These are phyloP conservation scores for Xenoacremonium recifei DNA, from an alignment of 2,329 filamentous ascomycete species.

Conservation along the genomic window DNA sequence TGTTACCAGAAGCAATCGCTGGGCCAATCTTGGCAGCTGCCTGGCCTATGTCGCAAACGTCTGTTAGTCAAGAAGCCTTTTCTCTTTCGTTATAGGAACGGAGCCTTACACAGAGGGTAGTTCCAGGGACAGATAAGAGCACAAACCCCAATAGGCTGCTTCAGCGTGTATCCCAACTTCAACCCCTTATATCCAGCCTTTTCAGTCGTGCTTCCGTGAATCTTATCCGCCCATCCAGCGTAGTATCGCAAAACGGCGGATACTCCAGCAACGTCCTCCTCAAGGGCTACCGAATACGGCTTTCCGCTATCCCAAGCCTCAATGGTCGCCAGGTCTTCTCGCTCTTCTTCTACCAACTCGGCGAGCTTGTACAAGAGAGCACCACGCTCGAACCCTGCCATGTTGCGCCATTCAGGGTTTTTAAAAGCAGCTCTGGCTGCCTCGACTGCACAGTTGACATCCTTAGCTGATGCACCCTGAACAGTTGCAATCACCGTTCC, in stretches of 20 bases:
- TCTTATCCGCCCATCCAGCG: slow-evolving; percentile 75
- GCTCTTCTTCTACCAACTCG: slow-evolving; percentile 57
- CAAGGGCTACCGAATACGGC: slow-evolving; percentile 61
- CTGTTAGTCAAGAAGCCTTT: too few relatives aligned
- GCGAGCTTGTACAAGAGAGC: slow-evolving; percentile 68
- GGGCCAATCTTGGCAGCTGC: slow-evolving; percentile 65
- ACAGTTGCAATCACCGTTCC: slow-evolving; percentile 28
- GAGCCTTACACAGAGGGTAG: slow-evolving; percentile 46
- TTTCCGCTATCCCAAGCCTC: slow-evolving; percentile 73
- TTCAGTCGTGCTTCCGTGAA: slow-evolving; percentile 71
- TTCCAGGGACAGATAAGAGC: slow-evolving; percentile 75
- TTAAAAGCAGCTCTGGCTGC: slow-evolving; percentile 65
- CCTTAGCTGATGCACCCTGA: slow-evolving; percentile 26
- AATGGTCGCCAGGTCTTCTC: slow-evolving; percentile 42
- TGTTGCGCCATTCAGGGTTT: slow-evolving; percentile 64
- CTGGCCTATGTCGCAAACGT: too few relatives aligned
- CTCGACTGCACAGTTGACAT: slow-evolving; percentile 29
- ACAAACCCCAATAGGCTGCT: slow-evolving; percentile 72
- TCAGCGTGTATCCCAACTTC: slow-evolving; percentile 72
- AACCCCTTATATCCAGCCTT: slow-evolving; percentile 45
- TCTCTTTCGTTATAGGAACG: too few relatives aligned
- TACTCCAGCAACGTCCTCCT: slow-evolving; percentile 58
- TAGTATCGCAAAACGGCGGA: slow-evolving; percentile 63
- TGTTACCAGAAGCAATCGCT: slow-evolving; percentile 61
- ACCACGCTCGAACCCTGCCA: slow-evolving; percentile 64